Base-by-base conservation (phyloP, 2,329 filamentous ascomycete genomes). In the Stagonosporopsis cucurbitacearum region DNA sequence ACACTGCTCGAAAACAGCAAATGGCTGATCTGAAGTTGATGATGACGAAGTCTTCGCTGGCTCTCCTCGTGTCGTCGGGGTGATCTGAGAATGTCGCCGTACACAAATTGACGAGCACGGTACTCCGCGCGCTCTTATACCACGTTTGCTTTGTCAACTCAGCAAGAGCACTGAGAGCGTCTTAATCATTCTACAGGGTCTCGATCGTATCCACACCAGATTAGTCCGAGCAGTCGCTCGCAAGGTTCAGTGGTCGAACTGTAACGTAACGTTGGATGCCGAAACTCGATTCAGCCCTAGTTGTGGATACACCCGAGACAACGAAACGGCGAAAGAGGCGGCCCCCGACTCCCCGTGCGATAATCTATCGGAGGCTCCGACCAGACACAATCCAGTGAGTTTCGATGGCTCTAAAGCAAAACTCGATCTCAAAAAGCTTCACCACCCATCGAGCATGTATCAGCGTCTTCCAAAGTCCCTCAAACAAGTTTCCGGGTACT, bases 341-440 rank as follows among this genome's bases (percentile, higher is more conserved):
- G 28, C 28, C 37, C 51, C 58, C 65, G 59, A 63, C 33, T 43
- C 39, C 36, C 62, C 60, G 65, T 25, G 57, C 64, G 60, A 63
- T 32, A 50, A 64, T 60, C 26, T 57, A 42, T 41, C 64, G 64
- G 64, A 61, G 13, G 20, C 23, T 6, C 23, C 22, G 2, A 6
- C 43, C 40, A n/a, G 15, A 40, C 30, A 43, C 15, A 15, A 26
- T 17, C 20, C 49, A 23, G 9, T 17, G 6, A 12, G 11, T 33
- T 36, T 17, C 15, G 6, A 11, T 26, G 36, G 30, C n/a, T 17
- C 28, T 15, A 32, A 12, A 12, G 17, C 32, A 28, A 22, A 13
- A 23, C 7, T 17, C 25, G n/a, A 30, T 20, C 22, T 2, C 15
- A 19, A 44, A 20, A 13, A 22, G 12, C 19, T 7, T 3, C 8